These are phyloP conservation scores for Ophiostoma quercus DNA, from an alignment of 2,329 filamentous ascomycete species.

Conservation along the genomic window DNA sequence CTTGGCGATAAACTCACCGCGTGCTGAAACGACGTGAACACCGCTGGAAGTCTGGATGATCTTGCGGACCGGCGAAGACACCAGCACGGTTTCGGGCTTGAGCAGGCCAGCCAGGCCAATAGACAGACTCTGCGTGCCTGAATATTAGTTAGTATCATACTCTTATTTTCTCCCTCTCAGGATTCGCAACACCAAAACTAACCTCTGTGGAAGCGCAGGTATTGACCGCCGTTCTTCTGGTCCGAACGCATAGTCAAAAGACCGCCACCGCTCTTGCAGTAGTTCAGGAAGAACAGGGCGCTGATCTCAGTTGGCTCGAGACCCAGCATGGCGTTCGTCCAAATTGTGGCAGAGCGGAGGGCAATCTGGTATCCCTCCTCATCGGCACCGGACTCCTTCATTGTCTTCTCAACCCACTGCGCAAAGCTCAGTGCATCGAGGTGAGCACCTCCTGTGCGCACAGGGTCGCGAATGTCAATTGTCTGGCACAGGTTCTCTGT, in stretches of 20 bases:
- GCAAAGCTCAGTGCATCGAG: constrained; percentile 22
- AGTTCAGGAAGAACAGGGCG: constrained; percentile 51
- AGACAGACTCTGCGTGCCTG: constrained; percentile 35
- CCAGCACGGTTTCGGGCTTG: constrained; percentile 9
- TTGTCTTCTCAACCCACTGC: constrained; percentile 15
- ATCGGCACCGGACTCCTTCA: constrained; percentile 5
- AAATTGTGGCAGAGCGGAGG: constrained; percentile 20
- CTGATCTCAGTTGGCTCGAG: constrained; percentile 45
- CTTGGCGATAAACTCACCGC: constrained; percentile 18
- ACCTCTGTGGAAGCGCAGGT: constrained; percentile 46
- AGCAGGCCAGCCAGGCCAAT: constrained; percentile 16
- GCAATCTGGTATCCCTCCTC: constrained; percentile 17
- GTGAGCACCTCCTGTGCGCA: constrained; percentile 12
- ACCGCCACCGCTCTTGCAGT: constrained; percentile 49
- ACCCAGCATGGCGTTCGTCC: constrained; percentile 37
- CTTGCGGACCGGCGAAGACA: constrained; percentile 19
- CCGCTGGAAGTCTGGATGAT: constrained; percentile 15
- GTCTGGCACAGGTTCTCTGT: constrained; percentile 23
- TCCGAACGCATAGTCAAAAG: constrained; percentile 51
- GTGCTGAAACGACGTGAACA: constrained; percentile 12
- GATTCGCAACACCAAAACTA: not conserved
- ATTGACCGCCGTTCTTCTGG: constrained; percentile 47
- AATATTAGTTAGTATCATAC: not conserved
- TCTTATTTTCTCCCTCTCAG: not conserved
- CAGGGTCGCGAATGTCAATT: constrained; percentile 23